Evolutionary conservation across 495 filamentous ascomycete genomes (phyloP), one percentile per base, ranked within the genome.

Genomic region (Tuber brumale): DNA sequence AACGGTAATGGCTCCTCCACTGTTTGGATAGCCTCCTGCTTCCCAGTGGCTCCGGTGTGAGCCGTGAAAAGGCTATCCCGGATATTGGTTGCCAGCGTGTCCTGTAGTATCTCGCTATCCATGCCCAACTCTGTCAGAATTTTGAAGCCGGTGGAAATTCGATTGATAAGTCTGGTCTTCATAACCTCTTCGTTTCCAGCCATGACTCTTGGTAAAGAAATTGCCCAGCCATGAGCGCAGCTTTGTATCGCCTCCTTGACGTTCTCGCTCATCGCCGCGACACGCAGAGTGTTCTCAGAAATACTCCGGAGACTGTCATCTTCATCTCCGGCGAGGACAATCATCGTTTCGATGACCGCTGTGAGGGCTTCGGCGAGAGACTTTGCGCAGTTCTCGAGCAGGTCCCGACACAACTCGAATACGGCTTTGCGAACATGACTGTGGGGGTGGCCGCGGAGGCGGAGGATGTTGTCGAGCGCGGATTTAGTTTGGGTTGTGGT

Each of bases 401-500:
- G 83, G 74, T 87, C 87, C 23, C 91, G 82, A 81, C 94, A 97
- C 0, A 98, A 84, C 35, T 86, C 85, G 57, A 91, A 85, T 0
- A 97, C 83, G 23, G 91, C 89, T 42, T 86, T 82, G 70, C 91
- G 90, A 1, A 98, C 91, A 71, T 95, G 92, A 16, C 82, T 82
- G 43, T 90, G 87, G 27, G 91, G 88, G 84, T 97, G 91, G 51
- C 88, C 89, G n/a, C 93, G 90, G 43, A 97, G 82, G 74, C 91
- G 92, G 35, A 97, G 84, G 27, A 97, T 86, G 74, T 91, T 93
- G 46, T 91, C 89, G 18, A 98, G 83, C 10, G 95, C 95, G 73
- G 97, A 87, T 81, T 94, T 96, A 72, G 97, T 88, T 83, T 98
- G 94, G 7, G 87, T 87, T 3, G 90, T 85, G 8, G 95, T 97